Evolutionary conservation across 768 basidiomycete species (phyloP).

Genomic region (Fomitopsis serialis): DNA sequence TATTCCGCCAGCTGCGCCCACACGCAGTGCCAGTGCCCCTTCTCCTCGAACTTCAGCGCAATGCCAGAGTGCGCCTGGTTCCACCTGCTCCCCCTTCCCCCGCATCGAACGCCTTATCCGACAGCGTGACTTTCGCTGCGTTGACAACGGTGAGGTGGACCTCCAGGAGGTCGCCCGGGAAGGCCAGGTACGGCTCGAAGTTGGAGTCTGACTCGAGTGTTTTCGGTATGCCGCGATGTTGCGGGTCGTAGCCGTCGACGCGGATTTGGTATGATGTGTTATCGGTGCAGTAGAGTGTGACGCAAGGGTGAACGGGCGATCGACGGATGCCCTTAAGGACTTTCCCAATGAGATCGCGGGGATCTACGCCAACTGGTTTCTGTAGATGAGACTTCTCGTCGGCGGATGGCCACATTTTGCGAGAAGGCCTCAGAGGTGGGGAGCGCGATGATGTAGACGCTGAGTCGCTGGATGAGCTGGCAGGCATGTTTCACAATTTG

Average conservation of each 20-base stretch:
- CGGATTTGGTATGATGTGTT: slow-evolving; percentile 36
- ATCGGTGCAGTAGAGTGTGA: slow-evolving; percentile 33
- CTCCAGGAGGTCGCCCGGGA: slow-evolving; percentile 22
- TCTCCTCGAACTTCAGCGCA: slow-evolving; percentile 49
- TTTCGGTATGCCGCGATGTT: slow-evolving; percentile 52
- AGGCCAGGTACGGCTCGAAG: slow-evolving; percentile 35
- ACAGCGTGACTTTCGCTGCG: slow-evolving; percentile 48
- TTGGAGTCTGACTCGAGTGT: slow-evolving; percentile 46
- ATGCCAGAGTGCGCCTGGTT: slow-evolving; percentile 43
- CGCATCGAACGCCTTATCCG: slow-evolving; percentile 53
- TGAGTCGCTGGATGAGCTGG: background rate
- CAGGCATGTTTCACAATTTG: background rate
- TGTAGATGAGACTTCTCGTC: background rate
- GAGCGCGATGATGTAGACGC: background rate
- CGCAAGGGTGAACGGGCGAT: slow-evolving; percentile 27
- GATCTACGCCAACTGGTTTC: slow-evolving; percentile 21
- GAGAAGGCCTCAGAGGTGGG: background rate
- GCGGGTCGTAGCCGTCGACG: slow-evolving; percentile 61
- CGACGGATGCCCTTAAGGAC: slow-evolving; percentile 25
- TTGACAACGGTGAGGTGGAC: slow-evolving; percentile 40
- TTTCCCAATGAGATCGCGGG: slow-evolving; percentile 26
- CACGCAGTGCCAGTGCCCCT: slow-evolving; percentile 54
- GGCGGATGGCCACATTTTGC: background rate
- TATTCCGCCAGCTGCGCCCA: slow-evolving; percentile 58
- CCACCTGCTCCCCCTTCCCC: slow-evolving; percentile 29